phyloP scores from a whole-genome alignment of 116 monocot genomes.

The Posidonia oceanica region DNA sequence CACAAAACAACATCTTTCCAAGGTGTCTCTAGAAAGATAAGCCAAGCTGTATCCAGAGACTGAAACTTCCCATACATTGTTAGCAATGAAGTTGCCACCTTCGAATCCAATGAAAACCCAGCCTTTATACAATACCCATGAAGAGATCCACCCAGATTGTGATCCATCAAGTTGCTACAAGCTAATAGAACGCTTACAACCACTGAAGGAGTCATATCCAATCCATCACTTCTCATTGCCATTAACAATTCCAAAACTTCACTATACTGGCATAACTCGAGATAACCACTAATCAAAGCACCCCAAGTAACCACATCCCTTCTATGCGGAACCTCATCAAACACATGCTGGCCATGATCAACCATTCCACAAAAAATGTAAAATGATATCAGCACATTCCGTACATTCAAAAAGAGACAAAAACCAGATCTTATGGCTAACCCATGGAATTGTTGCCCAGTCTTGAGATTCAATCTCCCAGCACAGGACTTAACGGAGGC shows the following conservation, averaged over 20 bases:
- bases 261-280: not conserved
- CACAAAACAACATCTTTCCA: slow-evolving; percentile 39
- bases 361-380: slow-evolving; percentile 20
- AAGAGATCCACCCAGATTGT: slow-evolving; percentile 8
- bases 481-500: slow-evolving; percentile 33
- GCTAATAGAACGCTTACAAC: slow-evolving; percentile 21
- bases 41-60: slow-evolving; percentile 18
- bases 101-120: slow-evolving; percentile 19
- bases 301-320: slow-evolving; percentile 36
- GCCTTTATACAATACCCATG: slow-evolving; percentile 38
- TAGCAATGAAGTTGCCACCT: slow-evolving; percentile 30
- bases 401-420: slow-evolving; percentile 16
- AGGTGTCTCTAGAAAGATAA: slow-evolving; percentile 24
- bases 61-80: slow-evolving; percentile 18
- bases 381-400: slow-evolving; percentile 34
- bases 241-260: slow-evolving; percentile 19
- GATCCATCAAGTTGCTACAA: not conserved
- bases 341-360: slow-evolving; percentile 19
- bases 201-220: slow-evolving; percentile 4
- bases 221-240: slow-evolving; percentile 9
- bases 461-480: not conserved
- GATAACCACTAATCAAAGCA: slow-evolving; percentile 35
- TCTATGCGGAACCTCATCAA: slow-evolving; percentile 31
- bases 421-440: slow-evolving; percentile 13
- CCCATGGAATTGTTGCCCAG: slow-evolving; percentile 25